Percentiles rank a stretch among this genome's conserved stretches.
phyloP scores from a whole-genome alignment of 2,329 filamentous ascomycete species.

The Septoria linicola region DNA sequence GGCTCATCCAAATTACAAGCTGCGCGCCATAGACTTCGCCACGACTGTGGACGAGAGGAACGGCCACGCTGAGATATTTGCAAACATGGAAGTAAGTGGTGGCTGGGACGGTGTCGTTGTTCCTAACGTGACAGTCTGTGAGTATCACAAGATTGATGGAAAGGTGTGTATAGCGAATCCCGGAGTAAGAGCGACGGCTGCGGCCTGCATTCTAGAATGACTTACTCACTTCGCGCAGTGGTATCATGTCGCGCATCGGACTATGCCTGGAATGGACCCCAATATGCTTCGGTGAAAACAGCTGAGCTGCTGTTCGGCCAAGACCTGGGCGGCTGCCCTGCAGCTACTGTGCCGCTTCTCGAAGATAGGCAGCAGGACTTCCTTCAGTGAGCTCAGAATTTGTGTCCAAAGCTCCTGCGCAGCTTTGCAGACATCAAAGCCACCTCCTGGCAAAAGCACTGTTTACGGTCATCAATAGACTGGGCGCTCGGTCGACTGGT shows the following conservation, averaged over 20 bases:
- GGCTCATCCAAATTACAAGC: constrained; percentile 12
- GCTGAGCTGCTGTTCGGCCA: not conserved
- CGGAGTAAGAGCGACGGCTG: too few species aligned
- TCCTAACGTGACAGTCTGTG: constrained; percentile 17
- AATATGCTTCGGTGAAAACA: constrained; percentile 8
- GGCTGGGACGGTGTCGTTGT: constrained; percentile 11
- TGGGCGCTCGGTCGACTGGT: not conserved
- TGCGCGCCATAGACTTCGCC: constrained; percentile 14
- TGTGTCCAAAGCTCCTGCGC: too few species aligned
- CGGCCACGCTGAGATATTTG: constrained; percentile 16
- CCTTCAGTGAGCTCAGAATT: too few species aligned
- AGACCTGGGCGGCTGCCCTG: not conserved
- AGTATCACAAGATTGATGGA: constrained; percentile 18
- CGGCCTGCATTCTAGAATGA: not conserved
- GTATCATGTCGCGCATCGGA: constrained; percentile 16
- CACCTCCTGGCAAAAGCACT: too few species aligned
- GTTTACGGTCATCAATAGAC: not conserved
- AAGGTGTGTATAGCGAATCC: not conserved
- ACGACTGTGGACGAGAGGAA: constrained; percentile 14
- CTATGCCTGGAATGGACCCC: constrained; percentile 20
- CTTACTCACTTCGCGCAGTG: constrained; percentile 4
- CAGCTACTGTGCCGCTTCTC: not conserved
- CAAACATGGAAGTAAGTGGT: constrained; percentile 18
- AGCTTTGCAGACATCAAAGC: too few species aligned
- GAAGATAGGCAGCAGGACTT: not conserved